Percentiles rank a stretch among this genome's conserved stretches.
Evolutionary conservation across 1,284 basidiomycete species (phyloP).

Genomic region (Trichosporon sp.): DNA sequence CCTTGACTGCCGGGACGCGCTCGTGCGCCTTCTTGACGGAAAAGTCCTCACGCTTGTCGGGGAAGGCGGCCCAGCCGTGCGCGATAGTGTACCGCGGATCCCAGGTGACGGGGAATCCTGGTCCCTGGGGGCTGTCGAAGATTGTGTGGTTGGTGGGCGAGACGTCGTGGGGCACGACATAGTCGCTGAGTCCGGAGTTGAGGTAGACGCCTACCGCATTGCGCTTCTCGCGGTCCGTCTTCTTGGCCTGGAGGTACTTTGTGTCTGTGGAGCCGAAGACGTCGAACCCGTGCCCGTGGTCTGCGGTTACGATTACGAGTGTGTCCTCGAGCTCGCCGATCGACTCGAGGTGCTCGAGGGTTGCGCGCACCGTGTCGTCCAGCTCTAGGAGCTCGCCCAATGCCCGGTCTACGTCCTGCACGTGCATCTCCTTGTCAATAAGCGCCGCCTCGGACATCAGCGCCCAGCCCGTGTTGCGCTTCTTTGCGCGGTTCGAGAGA

Average conservation of each 20-base stretch:
- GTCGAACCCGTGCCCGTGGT: conserved; percentile 47
- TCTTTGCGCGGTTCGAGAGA: conserved; percentile 40
- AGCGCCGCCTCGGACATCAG: conserved; percentile 50
- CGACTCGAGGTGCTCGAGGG: conserved; percentile 45
- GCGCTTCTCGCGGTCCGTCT: conserved; percentile 44
- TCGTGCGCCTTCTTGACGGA: conserved; percentile 34
- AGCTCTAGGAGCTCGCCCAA: conserved; percentile 50
- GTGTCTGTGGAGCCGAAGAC: conserved; percentile 47
- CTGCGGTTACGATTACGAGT: conserved; percentile 48
- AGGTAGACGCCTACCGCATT: conserved; percentile 46
- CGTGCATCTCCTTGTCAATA: conserved; percentile 49
- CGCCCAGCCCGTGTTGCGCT: conserved; percentile 44
- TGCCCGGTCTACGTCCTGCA: conserved; percentile 47
- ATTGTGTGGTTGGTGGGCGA: conserved; percentile 36
- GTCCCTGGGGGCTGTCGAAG: conserved; percentile 35
- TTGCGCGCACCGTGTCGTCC: conserved; percentile 48
- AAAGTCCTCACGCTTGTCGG: conserved; percentile 44
- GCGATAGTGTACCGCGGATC: conserved; percentile 47
- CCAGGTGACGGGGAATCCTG: conserved; percentile 48
- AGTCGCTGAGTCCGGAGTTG: conserved; percentile 43
- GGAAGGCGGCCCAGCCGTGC: conserved; percentile 43
- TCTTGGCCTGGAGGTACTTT: conserved; percentile 39
- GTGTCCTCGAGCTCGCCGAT: conserved; percentile 49
- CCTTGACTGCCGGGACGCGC: conserved; percentile 37
- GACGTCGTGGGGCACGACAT: conserved; percentile 33